These are phyloP conservation scores for Dictyostelium intermedium DNA, from an alignment of 78 protist species.

Conservation along the genomic window DNA sequence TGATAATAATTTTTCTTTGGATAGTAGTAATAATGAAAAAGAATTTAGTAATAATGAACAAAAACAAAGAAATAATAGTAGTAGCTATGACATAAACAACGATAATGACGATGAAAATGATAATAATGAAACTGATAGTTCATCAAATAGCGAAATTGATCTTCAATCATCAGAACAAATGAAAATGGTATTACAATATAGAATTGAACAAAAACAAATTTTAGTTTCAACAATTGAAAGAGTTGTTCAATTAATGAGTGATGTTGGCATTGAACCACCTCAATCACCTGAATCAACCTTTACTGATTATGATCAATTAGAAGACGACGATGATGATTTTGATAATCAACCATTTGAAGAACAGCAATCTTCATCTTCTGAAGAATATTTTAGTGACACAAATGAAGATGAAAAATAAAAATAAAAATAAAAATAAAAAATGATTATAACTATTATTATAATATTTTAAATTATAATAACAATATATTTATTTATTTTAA, in stretches of 20 bases:
- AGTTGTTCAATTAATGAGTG: constrained; percentile 16
- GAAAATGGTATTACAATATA: constrained; percentile 63
- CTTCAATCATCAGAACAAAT: constrained; percentile 54
- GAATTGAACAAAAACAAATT: constrained; percentile 72
- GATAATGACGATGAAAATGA: neutral
- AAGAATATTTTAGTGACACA: constrained; percentile 2
- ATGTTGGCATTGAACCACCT: constrained; percentile 46
- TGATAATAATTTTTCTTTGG: neutral
- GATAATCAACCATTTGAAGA: constrained; percentile 5
- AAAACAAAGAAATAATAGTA: neutral
- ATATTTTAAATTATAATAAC: neutral
- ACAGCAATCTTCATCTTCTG: neutral
- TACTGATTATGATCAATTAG: constrained; percentile 17
- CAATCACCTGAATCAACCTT: constrained; percentile 23
- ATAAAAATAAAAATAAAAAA: neutral
- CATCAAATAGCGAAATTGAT: neutral
- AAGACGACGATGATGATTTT: neutral
- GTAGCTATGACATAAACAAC: neutral
- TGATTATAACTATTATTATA: neutral
- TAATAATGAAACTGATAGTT: constrained; percentile 1
- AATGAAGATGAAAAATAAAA: neutral
- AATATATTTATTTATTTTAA: too few species aligned
- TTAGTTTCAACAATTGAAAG: constrained; percentile 19
- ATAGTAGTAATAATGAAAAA: neutral
- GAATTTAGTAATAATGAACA: neutral